Evolutionary conservation across 768 basidiomycete genomes (phyloP).

Genomic region (Boletus reticulatus): DNA sequence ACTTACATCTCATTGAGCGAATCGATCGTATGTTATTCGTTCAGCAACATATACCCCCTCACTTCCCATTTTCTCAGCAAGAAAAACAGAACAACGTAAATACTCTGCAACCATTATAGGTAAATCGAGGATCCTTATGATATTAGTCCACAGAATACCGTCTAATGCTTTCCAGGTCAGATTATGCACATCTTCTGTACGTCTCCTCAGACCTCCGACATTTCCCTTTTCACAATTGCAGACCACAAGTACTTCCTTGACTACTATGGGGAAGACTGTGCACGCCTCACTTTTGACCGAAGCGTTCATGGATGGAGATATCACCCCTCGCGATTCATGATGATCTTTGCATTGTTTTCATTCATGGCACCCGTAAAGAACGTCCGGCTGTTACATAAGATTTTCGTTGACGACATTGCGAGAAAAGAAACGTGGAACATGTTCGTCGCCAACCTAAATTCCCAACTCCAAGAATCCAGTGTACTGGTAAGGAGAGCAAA

Average conservation of each 20-base stretch:
- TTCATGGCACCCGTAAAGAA: conserved; percentile 52
- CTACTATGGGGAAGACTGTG: conserved; percentile 42
- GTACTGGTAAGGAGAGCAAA: conserved; percentile 43
- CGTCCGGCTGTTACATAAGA: conserved; percentile 41
- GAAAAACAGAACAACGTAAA: conserved; percentile 2
- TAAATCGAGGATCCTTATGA: conserved; percentile 4
- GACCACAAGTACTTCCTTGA: conserved; percentile 35
- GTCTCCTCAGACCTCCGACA: neutral
- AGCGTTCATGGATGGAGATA: conserved; percentile 29
- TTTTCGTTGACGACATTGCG: conserved; percentile 48
- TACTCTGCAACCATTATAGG: conserved; percentile 24
- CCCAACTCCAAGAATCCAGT: conserved; percentile 52
- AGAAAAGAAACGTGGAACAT: conserved; percentile 41
- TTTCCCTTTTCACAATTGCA: conserved; percentile 20
- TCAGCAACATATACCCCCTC: neutral
- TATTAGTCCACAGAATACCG: neutral
- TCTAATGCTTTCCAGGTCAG: conserved; percentile 21
- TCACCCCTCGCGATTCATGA: conserved; percentile 37
- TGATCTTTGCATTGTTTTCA: conserved; percentile 38
- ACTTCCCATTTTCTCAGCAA: conserved; percentile 7
- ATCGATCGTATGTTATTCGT: conserved; percentile 19
- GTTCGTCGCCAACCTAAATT: conserved; percentile 42
- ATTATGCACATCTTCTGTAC: conserved; percentile 30
- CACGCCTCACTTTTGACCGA: conserved; percentile 37
- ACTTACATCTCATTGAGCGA: conserved; percentile 25